A percentile compares a stretch with the other conserved stretches of the same genome.
phyloP scores from a whole-genome alignment of 257 asterid genomes.

The Salvia hispanica region DNA sequence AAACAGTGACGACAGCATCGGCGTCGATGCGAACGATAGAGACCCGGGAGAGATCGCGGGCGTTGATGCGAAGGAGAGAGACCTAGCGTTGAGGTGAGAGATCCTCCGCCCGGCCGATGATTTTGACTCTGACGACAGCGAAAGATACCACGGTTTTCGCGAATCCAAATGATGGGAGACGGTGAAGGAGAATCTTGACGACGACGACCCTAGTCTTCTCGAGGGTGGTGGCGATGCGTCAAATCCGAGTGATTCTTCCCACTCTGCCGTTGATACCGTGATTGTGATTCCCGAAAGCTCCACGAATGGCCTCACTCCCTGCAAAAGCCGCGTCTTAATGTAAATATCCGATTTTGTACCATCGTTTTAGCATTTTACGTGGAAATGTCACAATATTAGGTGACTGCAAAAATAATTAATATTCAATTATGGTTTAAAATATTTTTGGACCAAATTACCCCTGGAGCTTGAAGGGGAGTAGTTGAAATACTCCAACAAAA shows the following conservation, averaged over 20 bases:
- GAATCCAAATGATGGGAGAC: constrained; percentile 68
- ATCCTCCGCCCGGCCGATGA: constrained; percentile 58
- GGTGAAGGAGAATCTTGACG: constrained; percentile 72
- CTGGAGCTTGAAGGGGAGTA: no score
- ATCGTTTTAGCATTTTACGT: no score
- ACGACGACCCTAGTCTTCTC: constrained; percentile 54
- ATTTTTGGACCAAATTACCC: no score
- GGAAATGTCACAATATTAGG: no score
- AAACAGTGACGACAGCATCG: constrained; percentile 61
- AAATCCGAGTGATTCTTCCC: constrained; percentile 57
- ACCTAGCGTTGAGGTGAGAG: constrained; percentile 73
- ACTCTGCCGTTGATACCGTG: constrained; percentile 53
- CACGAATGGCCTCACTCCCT: constrained; percentile 78
- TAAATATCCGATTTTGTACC: no score
- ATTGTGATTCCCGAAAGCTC: constrained; percentile 55
- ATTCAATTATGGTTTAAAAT: no score
- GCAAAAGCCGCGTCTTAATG: background rate
- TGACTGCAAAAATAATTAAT: no score
- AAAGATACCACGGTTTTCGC: constrained; percentile 77
- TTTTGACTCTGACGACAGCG: constrained; percentile 40
- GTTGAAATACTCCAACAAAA: no score
- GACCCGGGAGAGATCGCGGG: constrained; percentile 41
- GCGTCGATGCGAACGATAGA: constrained; percentile 72
- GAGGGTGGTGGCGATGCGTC: constrained; percentile 4
- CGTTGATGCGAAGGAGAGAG: constrained; percentile 73